Evolutionary conservation across 805 yeast genomes (phyloP), one percentile per base, ranked within the genome.

Genomic region (Limtongozyma cylindracea): DNA sequence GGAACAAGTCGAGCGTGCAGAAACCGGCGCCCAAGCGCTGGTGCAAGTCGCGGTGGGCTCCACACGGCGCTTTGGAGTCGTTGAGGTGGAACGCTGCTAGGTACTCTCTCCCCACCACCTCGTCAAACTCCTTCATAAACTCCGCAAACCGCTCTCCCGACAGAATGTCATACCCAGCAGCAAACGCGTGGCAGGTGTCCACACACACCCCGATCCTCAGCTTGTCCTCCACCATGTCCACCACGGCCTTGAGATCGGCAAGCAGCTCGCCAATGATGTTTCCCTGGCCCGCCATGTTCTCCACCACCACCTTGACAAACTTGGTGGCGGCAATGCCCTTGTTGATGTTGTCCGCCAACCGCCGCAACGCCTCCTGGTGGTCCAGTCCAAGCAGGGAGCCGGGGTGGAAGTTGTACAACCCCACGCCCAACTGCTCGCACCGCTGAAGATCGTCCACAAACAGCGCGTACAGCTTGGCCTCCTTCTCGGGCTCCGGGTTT

Each of bases 281-380:
- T 3, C 93, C 94, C 33, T 78, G 91, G 7, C 98, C 98, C 2
- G 98, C 94, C 98, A 88, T 88, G 38, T 84, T 88, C 37, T 88
- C 98, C 27, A 88, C 55, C 8, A 88, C 91, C 20, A 88, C 67
- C 35, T 71, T 82, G 16, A 88, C 96, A 37, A 64, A 70, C 5
- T 47, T 34, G 0, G 98, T 88, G 25, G 63, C 65, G 13, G 45
- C 43, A 21, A 74, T 69, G 4, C 92, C 95, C 21, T 47, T 54
- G 41, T 88, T 84, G 29, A 88, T 68, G 31, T 72, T 71, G 12
- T 53, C 51, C 0, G 96, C 96, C 30, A 88, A 49, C 26, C 66
- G 61, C 23, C 45, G 46, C 18, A 82, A 44, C 2, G 91, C 78
- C 11, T 50, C 59, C 4, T 43, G 37, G 35, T 70, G 74, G 36